Percentiles rank a stretch among this genome's conserved stretches.
Conservation (phyloP, 768 basidiomycete genomes). For the Candolleomyces efflorescens region DNA sequence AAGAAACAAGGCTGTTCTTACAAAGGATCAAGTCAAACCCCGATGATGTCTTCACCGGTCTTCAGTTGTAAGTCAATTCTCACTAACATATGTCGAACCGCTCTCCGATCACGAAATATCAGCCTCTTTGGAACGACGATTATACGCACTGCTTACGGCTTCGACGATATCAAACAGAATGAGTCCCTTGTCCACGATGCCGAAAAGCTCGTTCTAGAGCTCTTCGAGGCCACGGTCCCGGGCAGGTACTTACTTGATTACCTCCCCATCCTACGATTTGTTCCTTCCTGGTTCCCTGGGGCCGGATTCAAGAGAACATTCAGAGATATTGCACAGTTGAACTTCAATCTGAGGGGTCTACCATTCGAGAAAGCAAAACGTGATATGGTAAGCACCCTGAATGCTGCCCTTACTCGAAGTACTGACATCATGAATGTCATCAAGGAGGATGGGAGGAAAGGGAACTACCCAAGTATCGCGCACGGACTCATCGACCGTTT, state of each 20-base stretch:
- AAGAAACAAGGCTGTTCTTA: constrained; percentile 27
- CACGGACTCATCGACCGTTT: neutral
- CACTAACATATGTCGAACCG: neutral
- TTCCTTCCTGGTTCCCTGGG: constrained; percentile 38
- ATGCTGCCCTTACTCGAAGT: neutral
- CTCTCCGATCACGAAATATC: neutral
- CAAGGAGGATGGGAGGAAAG: neutral
- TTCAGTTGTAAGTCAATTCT: constrained; percentile 6
- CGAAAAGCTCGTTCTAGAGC: constrained; percentile 22
- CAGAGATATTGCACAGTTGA: constrained; percentile 14
- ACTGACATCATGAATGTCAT: neutral
- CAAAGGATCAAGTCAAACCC: constrained; percentile 20
- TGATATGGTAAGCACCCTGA: constrained; percentile 12
- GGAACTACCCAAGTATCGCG: constrained; percentile 2
- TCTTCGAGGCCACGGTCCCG: constrained; percentile 22
- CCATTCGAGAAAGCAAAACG: constrained; percentile 17
- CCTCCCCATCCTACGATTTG: constrained; percentile 23
- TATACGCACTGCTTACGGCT: constrained; percentile 27
- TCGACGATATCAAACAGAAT: constrained; percentile 23
- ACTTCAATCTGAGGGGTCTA: constrained; percentile 15
- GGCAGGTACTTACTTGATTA: constrained; percentile 20
- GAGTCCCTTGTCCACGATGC: constrained; percentile 34
- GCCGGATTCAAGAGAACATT: constrained; percentile 28
- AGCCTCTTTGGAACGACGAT: constrained; percentile 15
- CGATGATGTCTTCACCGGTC: constrained; percentile 22